phyloP scores from a whole-genome alignment of 1,139 yeast species.

The Pichia sp. region DNA sequence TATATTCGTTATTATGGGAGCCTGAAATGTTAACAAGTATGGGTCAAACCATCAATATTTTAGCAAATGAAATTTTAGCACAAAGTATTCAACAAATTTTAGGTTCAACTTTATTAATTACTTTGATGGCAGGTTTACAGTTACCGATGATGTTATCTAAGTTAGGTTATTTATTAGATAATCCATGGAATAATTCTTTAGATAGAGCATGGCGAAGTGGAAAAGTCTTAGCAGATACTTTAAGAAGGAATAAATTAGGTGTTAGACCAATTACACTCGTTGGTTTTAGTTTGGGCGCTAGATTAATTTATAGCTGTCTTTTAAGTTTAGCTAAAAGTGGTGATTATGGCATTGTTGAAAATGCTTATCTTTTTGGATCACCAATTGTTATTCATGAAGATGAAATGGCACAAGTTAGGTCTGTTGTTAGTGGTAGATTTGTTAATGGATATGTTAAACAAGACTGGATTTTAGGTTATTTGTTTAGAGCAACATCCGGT shows the following conservation, averaged over 20 bases:
- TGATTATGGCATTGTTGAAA: constrained; percentile 83
- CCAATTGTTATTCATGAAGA: constrained; percentile 79
- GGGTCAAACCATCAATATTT: constrained; percentile 91
- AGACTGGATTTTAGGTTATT: constrained; percentile 95
- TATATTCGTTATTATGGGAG: constrained; percentile 90
- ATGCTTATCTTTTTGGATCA: constrained; percentile 82
- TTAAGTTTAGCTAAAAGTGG: constrained; percentile 81
- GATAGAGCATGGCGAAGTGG: constrained; percentile 99
- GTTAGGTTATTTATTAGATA: constrained; percentile 82
- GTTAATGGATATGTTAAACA: constrained; percentile 86
- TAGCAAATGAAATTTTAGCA: constrained; percentile 89
- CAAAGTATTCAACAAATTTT: constrained; percentile 92
- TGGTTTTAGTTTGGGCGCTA: constrained; percentile 91
- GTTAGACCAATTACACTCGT: constrained; percentile 87
- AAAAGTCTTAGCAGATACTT: constrained; percentile 80
- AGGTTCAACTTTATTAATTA: constrained; percentile 87
- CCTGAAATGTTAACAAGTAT: constrained; percentile 95
- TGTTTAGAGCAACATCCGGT: constrained; percentile 93
- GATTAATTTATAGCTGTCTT: constrained; percentile 86
- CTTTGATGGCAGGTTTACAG: constrained; percentile 93
- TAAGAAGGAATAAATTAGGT: constrained; percentile 82
- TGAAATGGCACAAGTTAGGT: constrained; percentile 70
- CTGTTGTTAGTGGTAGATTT: constrained; percentile 86
- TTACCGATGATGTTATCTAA: constrained; percentile 89
- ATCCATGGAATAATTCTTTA: constrained; percentile 96